Base-by-base conservation (phyloP, 116 monocot species). In the Posidonia oceanica region DNA sequence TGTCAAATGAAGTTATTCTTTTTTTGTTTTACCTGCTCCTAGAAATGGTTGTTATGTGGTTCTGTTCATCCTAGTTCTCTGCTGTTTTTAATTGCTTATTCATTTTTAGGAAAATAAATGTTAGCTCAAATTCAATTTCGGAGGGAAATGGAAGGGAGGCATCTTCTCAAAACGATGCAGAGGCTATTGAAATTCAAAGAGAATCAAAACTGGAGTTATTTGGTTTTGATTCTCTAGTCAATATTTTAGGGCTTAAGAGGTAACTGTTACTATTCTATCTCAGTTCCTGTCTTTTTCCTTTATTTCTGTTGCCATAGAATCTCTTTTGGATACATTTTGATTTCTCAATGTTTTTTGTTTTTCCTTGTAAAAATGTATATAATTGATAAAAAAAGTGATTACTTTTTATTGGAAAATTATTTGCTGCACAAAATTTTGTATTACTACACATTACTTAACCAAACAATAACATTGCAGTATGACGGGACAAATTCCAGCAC, bases 221-320 rank as follows among this genome's bases (percentile, higher is more conserved):
- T 85, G 96, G 92, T 74, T 96, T 96, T 75, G 89, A 97, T 78
- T 91, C 96, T 68, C 85, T 97, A 75, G 96, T 97, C 42, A 91
- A 89, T 76, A 89, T 91, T 67, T 79, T 97, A 83, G 96, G 96
- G n/a, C 92, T 97, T 56, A 97, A 83, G 61, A 91, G 92, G 96
- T 96, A 87, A 10, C 6, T 37, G 5, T 55, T 40, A 57, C 51
- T 52, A 7, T 36, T 52, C 16, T 15, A 52, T 48, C 20, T 17
- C 4, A 64, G 14, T 64, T 53, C 13, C 4, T 14, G 23, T 68
- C 2, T 23, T 21, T 68, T 68, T 53, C 36, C 52, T 14, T 7
- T 41, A 18, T 29, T 29, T 29, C 29, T 29, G 29, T 29, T 29
- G 1, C 29, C 29, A 3, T 21, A 14, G 7, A 48, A 10, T 48